Evolutionary conservation across 2,329 filamentous ascomycete species (phyloP), one percentile per base, ranked within the genome.

Genomic region (Bimuria novae-zelandiae): DNA sequence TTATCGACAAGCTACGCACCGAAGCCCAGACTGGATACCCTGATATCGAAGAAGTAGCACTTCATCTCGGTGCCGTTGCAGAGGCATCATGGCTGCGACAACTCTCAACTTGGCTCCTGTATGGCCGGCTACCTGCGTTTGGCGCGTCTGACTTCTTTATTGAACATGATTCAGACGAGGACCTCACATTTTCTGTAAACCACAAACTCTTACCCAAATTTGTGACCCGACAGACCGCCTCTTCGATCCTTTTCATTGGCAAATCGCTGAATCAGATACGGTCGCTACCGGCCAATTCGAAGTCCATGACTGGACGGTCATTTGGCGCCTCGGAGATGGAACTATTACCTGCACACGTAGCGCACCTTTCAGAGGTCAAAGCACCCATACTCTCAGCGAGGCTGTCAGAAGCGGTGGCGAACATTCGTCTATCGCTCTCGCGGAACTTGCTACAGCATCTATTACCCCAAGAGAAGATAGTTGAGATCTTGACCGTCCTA

Each of bases 61-160:
- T 85, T 57, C 84, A 87, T 53, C 77, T 97, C 30, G 82, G 90
- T n/a, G 83, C 79, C 12, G 79, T 90, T 19, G 92, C 92, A 0
- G 93, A 99, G 76, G 89, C 84, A 25, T 89, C 92, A 7, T 99
- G 94, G 94, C 78, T 97, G 67, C 89, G 91, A 71, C 92, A 96
- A 68, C 81, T 95, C 10, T 89, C 91, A 3, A 89, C 89, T 22
- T 99, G 93, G 93, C 82, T 97, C 7, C 76, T 97, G 12, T 95
- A 96, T 71, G 94, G 94, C 4, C 85, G 89, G 45, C 76, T 96
- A 52, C 92, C 93, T 0, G 82, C 82, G 12, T 87, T 90, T 69
- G 91, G 90, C 2, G 83, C 81, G 4, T 81, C 84, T n/a, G 93
- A 97, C 73, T 97, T 97, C 70, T 96, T 96, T 69, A 84, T 97